Conservation (phyloP, 2,329 filamentous ascomycete species). For the Pyricularia pennisetigena region DNA sequence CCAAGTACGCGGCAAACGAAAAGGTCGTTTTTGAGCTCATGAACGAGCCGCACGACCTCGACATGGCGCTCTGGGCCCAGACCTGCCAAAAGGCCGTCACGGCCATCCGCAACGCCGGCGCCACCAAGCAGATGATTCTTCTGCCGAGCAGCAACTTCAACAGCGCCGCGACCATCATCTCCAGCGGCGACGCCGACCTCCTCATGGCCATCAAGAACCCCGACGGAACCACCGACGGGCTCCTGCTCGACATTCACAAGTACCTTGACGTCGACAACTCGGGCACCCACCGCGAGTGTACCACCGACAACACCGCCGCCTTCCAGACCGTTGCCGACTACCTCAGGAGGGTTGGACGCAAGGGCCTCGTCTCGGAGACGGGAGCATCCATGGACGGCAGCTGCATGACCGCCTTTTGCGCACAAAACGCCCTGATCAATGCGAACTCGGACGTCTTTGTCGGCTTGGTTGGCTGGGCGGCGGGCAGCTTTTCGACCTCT, state of each 20-base stretch:
- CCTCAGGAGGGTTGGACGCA: slow-evolving; percentile 21
- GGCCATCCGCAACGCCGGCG: slow-evolving; percentile 47
- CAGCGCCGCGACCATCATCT: slow-evolving; percentile 28
- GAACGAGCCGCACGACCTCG: slow-evolving; percentile 58
- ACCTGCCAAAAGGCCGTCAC: slow-evolving; percentile 54
- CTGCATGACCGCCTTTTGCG: slow-evolving; percentile 21
- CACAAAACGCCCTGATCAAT: slow-evolving; percentile 21
- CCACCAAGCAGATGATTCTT: slow-evolving; percentile 57
- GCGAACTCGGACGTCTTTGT: slow-evolving; percentile 21
- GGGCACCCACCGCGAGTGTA: slow-evolving; percentile 40
- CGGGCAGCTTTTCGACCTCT: slow-evolving; percentile 15
- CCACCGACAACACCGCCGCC: slow-evolving; percentile 30
- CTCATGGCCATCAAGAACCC: slow-evolving; percentile 46
- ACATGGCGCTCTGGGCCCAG: slow-evolving; percentile 46
- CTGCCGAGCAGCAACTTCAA: slow-evolving; percentile 43
- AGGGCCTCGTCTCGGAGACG: slow-evolving; percentile 25
- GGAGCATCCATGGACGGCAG: slow-evolving; percentile 24
- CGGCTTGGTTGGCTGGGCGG: slow-evolving; percentile 18
- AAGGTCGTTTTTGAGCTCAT: slow-evolving; percentile 56
- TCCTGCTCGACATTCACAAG: slow-evolving; percentile 52
- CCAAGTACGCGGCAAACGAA: slow-evolving; percentile 42
- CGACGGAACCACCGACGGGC: slow-evolving; percentile 42
- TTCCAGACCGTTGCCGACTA: slow-evolving; percentile 23
- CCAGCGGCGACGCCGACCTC: slow-evolving; percentile 37
- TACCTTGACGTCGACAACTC: slow-evolving; percentile 50